Base-by-base conservation (phyloP, 2,329 filamentous ascomycete species). In the Diaporthe australafricana region DNA sequence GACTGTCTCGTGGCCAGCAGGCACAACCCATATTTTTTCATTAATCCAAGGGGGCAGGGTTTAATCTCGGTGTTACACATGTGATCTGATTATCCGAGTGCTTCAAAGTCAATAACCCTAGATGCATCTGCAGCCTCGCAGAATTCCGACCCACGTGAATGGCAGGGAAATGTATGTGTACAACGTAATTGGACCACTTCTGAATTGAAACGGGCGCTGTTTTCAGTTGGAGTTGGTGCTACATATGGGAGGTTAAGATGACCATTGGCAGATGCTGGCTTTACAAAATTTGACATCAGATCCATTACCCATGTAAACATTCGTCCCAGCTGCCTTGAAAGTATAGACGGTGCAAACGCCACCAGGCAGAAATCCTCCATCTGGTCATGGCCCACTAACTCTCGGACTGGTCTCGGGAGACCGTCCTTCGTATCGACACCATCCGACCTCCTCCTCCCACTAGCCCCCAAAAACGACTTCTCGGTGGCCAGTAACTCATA, bases 381-480 rank as follows among this genome's bases (percentile, higher is more conserved):
- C 53, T 62, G 38, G 45, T 9, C 50, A 65, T 65, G 60, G 45
- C 30, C 45, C 11, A 14, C 45, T 25, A 25, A 5, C 30, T 45
- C 9, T 17, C 30, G 25, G n/a, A 7, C 25, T 20, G 45, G n/a
- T 45, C 35, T 38, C 30, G 8, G 14, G 38, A 63, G 30, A 50
- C 45, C 45, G 60, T 48, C 42, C 60, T 42, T 50, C 60, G 60
- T 45, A 38, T 42, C 60, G 42, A 65, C 16, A 12, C 45, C 27
- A 5, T 35, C 32, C 32, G n/a, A 35, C 9, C 5, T 35, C 32
- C 32, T 35, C 32, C 5, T 5, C 32, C 32, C 32, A 5, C 32
- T 35, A n/a, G 14, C 45, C 27, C 14, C n/a, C 27, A 3, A 17
- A 20, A 47, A 4, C 20, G 7, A 35, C 65, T 30, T 16, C 52